phyloP scores from a whole-genome alignment of 768 basidiomycete species.

The Podaxis sp. region DNA sequence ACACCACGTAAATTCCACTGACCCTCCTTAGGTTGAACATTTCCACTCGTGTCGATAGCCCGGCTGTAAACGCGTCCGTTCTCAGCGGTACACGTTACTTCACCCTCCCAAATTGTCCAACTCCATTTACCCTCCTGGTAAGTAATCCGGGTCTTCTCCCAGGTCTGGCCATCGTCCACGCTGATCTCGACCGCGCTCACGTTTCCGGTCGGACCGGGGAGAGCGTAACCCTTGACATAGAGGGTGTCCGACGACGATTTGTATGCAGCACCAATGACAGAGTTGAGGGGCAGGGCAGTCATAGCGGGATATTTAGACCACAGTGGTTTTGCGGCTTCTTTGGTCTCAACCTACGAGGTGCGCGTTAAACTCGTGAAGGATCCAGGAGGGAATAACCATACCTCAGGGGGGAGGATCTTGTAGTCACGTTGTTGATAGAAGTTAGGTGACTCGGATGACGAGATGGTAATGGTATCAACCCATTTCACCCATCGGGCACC shows the following conservation, averaged over 20 bases:
- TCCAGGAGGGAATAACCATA: slow-evolving; percentile 23
- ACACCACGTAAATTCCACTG: slow-evolving; percentile 72
- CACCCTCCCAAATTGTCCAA: slow-evolving; percentile 70
- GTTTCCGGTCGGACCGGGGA: slow-evolving; percentile 44
- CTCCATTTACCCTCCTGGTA: slow-evolving; percentile 70
- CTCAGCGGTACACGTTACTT: slow-evolving; percentile 34
- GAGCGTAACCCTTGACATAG: slow-evolving; percentile 57
- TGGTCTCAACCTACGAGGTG: slow-evolving; percentile 41
- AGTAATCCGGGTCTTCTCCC: slow-evolving; percentile 50
- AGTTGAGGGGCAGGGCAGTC: slow-evolving; percentile 61
- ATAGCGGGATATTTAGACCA: slow-evolving; percentile 62
- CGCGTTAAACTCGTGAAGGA: slow-evolving; percentile 8
- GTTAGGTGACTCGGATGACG: slow-evolving; percentile 57
- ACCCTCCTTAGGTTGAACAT: slow-evolving; percentile 47
- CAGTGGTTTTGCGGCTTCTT: slow-evolving; percentile 39
- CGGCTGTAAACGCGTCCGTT: slow-evolving; percentile 46
- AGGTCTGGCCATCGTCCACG: slow-evolving; percentile 49
- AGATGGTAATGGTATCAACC: slow-evolving; percentile 61
- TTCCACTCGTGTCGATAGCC: slow-evolving; percentile 50
- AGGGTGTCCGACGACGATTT: slow-evolving; percentile 32
- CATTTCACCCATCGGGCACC: slow-evolving; percentile 81
- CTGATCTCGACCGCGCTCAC: slow-evolving; percentile 52
- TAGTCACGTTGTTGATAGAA: slow-evolving; percentile 77
- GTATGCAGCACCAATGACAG: slow-evolving; percentile 50
- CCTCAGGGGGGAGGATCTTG: slow-evolving; percentile 56